Base-by-base conservation (phyloP, 2,329 filamentous ascomycete genomes). In the Celoporthe dispersa region DNA sequence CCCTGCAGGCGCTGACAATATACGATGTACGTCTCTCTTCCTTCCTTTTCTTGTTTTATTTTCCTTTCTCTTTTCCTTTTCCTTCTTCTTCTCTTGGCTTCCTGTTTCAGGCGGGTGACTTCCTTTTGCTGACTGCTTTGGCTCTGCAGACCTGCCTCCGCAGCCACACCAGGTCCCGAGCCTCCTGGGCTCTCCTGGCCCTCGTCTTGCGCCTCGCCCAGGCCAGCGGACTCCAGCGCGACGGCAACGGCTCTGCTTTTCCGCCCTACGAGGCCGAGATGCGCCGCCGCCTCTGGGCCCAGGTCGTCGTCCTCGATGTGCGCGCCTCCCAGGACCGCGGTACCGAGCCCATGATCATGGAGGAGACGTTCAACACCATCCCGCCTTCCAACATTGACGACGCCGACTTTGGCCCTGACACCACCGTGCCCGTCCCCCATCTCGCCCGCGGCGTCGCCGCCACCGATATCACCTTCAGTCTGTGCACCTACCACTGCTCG, bases 211-310 rank as follows among this genome's bases (percentile, higher is more conserved):
- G 84, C 8, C 79, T 85, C 4, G 82, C 80, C 0, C 84, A 85
- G 60, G 81, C 79, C 0, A 75, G 81, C 25, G 76, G 78, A 48
- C 76, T 86, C 5, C 82, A 85, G 67, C 80, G 80, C 6, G 84
- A 86, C 71, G 80, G 81, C 3, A 76, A 78, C 51, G 78, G 78
- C 6, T 75, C 75, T 7, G 74, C 76, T 1, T 78, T 81, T 60
- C 73, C 79, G 0, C 83, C 85, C 0, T 91, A 87, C 72, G 84
- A 90, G 69, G 83, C 83, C 3, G 86, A 90, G 77, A 84, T 90
- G 79, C 84, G 88, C 28, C 84, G 89, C 11, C 83, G 89, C 2
- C 76, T 91, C 0, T 91, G 88, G 85, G 87, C 87, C 80, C 87
- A 90, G 73, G 83, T 91, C n/a, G 77, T 89, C 39, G 82, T 88